Conservation (phyloP, 2,329 filamentous ascomycete species). For the Fusarium austroafricanum region DNA sequence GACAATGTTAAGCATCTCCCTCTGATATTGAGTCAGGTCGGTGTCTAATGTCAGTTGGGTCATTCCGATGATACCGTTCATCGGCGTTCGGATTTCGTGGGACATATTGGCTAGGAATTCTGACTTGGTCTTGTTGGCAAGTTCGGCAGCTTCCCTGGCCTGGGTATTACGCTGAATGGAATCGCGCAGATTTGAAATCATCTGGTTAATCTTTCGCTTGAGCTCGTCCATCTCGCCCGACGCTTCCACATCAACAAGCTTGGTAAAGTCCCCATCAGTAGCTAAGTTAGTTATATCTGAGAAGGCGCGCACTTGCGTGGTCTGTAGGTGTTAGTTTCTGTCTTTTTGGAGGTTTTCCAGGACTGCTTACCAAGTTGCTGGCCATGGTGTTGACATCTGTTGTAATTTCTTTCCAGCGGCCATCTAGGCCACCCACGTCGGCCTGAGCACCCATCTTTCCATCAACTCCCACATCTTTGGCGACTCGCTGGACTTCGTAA, state of each 20-base stretch:
- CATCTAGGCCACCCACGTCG: slow-evolving; percentile 90
- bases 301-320: slow-evolving; percentile 96
- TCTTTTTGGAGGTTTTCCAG: not conserved
- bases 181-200: slow-evolving; percentile 95
- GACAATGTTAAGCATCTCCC: slow-evolving; percentile 98
- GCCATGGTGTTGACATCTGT: slow-evolving; percentile 97
- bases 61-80: slow-evolving; percentile 99
- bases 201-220: slow-evolving; percentile 99
- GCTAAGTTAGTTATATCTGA: slow-evolving; percentile 98
- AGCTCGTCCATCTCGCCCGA: slow-evolving; percentile 99
- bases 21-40: slow-evolving; percentile 91
- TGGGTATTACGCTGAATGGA: slow-evolving; percentile 97
- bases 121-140: slow-evolving; percentile 98
- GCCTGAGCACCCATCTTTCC: slow-evolving; percentile 99
- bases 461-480: slow-evolving; percentile 95
- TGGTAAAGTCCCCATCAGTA: slow-evolving; percentile 96
- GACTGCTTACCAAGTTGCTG: slow-evolving; percentile 66
- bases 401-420: slow-evolving; percentile 98
- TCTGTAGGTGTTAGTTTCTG: slow-evolving; percentile 63
- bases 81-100: slow-evolving; percentile 96
- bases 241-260: slow-evolving; percentile 95
- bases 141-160: slow-evolving; percentile 92
- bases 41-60: slow-evolving; percentile 96
- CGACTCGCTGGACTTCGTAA: slow-evolving; percentile 93
- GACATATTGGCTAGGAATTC: slow-evolving; percentile 99